Evolutionary conservation across 1,139 yeast species (phyloP).

Genomic region (Kurtzmaniella quercitrusa): DNA sequence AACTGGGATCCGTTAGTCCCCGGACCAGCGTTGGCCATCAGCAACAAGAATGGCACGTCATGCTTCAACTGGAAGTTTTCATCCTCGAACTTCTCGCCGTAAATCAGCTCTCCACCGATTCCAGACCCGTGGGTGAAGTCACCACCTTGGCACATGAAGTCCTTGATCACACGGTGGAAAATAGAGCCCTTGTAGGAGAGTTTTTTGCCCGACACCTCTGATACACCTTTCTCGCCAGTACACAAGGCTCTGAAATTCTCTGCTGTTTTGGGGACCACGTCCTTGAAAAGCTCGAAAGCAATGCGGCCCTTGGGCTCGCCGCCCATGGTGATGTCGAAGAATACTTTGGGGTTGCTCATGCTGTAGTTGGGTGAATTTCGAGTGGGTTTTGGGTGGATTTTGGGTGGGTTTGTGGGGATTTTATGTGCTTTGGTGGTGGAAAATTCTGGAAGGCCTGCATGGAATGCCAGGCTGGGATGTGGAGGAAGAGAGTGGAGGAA

Average conservation of each 20-base stretch:
- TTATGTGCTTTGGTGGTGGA: constrained; percentile 1
- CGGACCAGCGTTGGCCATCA: constrained; percentile 97
- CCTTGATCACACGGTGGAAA: constrained; percentile 90
- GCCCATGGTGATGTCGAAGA: constrained; percentile 70
- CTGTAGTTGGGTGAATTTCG: neutral
- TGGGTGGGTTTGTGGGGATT: too few species aligned
- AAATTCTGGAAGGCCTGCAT: constrained; percentile 5
- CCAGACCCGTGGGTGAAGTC: constrained; percentile 90
- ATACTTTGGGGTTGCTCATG: constrained; percentile 48
- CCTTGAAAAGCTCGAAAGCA: constrained; percentile 71
- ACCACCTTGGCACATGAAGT: constrained; percentile 95
- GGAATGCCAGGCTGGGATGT: neutral
- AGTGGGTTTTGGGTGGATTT: neutral
- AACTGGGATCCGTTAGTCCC: constrained; percentile 95
- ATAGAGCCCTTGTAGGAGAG: constrained; percentile 71
- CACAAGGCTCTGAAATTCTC: constrained; percentile 89
- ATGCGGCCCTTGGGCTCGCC: constrained; percentile 65
- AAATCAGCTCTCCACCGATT: constrained; percentile 92
- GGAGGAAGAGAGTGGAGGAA: neutral
- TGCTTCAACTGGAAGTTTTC: constrained; percentile 78
- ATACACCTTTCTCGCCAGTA: constrained; percentile 82
- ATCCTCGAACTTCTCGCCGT: constrained; percentile 93
- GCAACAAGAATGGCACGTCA: constrained; percentile 78
- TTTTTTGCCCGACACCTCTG: constrained; percentile 55
- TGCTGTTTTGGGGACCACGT: constrained; percentile 86